Conservation (phyloP, 768 basidiomycete species). For the Neoboletus brunneissimus region DNA sequence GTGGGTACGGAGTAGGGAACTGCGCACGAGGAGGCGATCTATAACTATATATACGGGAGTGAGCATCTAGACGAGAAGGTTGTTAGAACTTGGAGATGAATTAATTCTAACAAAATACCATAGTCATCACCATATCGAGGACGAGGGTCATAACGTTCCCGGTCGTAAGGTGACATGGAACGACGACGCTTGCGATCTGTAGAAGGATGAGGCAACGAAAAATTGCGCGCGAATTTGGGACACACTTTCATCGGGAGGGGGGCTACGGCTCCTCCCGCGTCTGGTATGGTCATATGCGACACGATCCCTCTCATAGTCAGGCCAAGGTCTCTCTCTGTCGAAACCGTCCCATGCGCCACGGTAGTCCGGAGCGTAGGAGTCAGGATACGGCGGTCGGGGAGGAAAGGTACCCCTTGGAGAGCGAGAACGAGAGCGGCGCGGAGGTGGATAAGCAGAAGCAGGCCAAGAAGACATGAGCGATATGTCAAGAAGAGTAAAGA, state of each 20-base stretch:
- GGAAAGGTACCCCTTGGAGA: slow-evolving; percentile 59
- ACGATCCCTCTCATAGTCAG: slow-evolving; percentile 67
- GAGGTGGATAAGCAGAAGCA: slow-evolving; percentile 64
- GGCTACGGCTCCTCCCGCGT: slow-evolving; percentile 77
- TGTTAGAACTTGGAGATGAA: slow-evolving; percentile 3
- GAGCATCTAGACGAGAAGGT: slow-evolving; percentile 46
- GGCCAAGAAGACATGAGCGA: slow-evolving; percentile 76
- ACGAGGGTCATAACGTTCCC: slow-evolving; percentile 79
- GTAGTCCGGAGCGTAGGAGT: slow-evolving; percentile 56
- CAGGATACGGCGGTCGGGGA: slow-evolving; percentile 54
- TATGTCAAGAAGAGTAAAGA: slow-evolving; percentile 31
- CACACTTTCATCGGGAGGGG: slow-evolving; percentile 64
- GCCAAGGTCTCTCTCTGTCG: slow-evolving; percentile 69
- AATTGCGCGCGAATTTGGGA: not conserved
- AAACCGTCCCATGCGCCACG: slow-evolving; percentile 67
- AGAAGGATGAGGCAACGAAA: slow-evolving; percentile 10
- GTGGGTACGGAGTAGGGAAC: slow-evolving; percentile 36
- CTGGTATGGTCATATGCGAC: slow-evolving; percentile 63
- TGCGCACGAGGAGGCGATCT: slow-evolving; percentile 65
- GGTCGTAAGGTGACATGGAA: slow-evolving; percentile 71
- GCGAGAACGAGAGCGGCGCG: slow-evolving; percentile 80
- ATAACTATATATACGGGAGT: slow-evolving; percentile 62
- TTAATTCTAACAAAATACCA: slow-evolving; percentile 46
- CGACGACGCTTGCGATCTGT: slow-evolving; percentile 75
- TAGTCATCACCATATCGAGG: slow-evolving; percentile 81